These are phyloP conservation scores for Nitzschia sp. DNA, from an alignment of 108 stramenopile species.

Conservation along the genomic window DNA sequence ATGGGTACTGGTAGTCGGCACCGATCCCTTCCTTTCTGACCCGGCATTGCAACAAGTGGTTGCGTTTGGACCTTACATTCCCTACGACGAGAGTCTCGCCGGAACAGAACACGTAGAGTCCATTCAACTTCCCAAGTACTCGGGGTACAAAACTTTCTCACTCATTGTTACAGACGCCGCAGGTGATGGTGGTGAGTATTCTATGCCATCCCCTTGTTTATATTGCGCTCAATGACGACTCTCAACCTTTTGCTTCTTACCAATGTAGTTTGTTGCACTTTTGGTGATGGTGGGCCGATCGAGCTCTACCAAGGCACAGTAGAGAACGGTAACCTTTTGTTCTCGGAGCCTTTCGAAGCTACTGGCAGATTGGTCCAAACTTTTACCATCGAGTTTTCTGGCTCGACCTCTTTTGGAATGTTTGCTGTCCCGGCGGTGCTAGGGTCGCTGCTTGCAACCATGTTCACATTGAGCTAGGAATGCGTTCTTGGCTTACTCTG, in stretches of 20 bases:
- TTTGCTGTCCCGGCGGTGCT: background rate
- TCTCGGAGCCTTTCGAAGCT: slow-evolving; percentile 21
- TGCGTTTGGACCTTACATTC: slow-evolving; percentile 16
- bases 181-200: slow-evolving; percentile 27
- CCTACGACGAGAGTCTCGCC: background rate
- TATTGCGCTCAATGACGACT: background rate
- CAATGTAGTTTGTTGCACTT: slow-evolving; percentile 20
- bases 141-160: slow-evolving; percentile 13
- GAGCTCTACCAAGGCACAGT: slow-evolving; percentile 3
- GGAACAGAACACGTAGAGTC: slow-evolving; percentile 4
- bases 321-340: background rate
- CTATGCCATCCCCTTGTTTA: background rate
- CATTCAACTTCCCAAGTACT: slow-evolving; percentile 11
- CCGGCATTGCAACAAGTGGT: slow-evolving; percentile 7
- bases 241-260: background rate
- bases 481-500: no score
- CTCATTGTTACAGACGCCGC: slow-evolving; percentile 25
- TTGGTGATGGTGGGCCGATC: slow-evolving; percentile 26
- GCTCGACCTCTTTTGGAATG: background rate
- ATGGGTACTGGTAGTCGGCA: slow-evolving; percentile 29
- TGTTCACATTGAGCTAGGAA: no score
- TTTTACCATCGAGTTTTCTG: slow-evolving; percentile 10
- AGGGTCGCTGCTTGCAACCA: background rate
- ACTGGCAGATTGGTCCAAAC: background rate
- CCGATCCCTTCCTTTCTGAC: background rate